Evolutionary conservation across 805 yeast species (phyloP).

Genomic region (Sugiyamaella smithiae): DNA sequence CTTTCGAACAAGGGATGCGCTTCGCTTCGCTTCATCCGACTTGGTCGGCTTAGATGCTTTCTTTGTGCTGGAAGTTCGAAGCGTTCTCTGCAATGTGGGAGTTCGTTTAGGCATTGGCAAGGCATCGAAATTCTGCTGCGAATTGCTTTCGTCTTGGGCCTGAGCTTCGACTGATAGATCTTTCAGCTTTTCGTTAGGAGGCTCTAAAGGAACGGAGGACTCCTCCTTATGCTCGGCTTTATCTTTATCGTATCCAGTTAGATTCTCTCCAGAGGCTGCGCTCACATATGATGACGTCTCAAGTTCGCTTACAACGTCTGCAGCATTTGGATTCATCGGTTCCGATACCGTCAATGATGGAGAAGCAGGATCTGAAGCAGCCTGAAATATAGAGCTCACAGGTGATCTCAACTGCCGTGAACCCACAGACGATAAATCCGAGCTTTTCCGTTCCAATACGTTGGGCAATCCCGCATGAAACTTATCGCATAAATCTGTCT

Average conservation of each 20-base stretch:
- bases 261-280: not conserved
- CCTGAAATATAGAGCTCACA: not conserved
- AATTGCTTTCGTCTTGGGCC: not conserved
- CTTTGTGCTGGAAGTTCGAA: constrained; percentile 10
- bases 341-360: not conserved
- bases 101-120: constrained; percentile 9
- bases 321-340: not conserved
- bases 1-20: constrained; percentile 26
- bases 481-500: constrained; percentile 15
- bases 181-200: not conserved
- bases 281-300: not conserved
- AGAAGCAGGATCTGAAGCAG: not conserved
- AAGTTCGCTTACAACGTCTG: not conserved
- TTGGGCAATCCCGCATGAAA: not conserved
- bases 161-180: not conserved
- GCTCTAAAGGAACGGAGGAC: not conserved
- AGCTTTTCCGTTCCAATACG: not conserved
- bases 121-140: not conserved
- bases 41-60: not conserved
- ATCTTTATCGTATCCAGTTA: not conserved
- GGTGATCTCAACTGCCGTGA: not conserved
- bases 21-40: constrained; percentile 19
- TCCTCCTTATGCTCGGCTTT: not conserved
- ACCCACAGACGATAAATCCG: not conserved
- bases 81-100: constrained; percentile 13